phyloP scores from a whole-genome alignment of 768 basidiomycete species.

The Collybia sp. region DNA sequence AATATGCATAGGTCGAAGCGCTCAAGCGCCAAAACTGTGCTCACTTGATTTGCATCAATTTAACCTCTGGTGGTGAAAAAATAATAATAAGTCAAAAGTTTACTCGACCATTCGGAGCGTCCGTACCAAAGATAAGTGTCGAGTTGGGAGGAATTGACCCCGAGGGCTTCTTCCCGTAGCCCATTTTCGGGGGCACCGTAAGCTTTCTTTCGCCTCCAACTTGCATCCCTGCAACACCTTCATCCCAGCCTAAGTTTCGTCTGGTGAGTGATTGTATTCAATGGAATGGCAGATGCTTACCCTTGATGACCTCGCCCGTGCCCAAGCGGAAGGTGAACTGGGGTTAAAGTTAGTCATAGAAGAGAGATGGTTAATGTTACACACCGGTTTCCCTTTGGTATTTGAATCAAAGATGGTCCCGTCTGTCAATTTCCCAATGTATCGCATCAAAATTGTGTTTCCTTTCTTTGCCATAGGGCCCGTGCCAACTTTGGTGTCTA shows the following conservation, averaged over 20 bases:
- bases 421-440: constrained; percentile 83
- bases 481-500: constrained; percentile 73
- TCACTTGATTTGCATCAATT: constrained; percentile 66
- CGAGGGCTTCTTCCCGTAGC: constrained; percentile 58
- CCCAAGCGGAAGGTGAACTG: constrained; percentile 81
- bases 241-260: constrained; percentile 69
- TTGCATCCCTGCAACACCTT: constrained; percentile 90
- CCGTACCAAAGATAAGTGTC: constrained; percentile 77
- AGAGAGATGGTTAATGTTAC: constrained; percentile 16
- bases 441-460: constrained; percentile 79
- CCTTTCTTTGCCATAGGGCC: constrained; percentile 89
- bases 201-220: constrained; percentile 84
- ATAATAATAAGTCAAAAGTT: no score
- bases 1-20: no score
- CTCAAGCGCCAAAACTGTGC: not conserved
- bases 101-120: no score
- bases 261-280: not conserved
- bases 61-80: constrained; percentile 49
- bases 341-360: constrained; percentile 1
- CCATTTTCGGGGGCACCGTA: constrained; percentile 66
- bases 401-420: constrained; percentile 80
- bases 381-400: constrained; percentile 80
- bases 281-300: constrained; percentile 25
- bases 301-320: constrained; percentile 89
- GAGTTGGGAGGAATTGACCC: constrained; percentile 75